A percentile compares a stretch with the other conserved stretches of the same genome.
Conservation (phyloP, 768 basidiomycete species). For the Infundibulicybe gibba region DNA sequence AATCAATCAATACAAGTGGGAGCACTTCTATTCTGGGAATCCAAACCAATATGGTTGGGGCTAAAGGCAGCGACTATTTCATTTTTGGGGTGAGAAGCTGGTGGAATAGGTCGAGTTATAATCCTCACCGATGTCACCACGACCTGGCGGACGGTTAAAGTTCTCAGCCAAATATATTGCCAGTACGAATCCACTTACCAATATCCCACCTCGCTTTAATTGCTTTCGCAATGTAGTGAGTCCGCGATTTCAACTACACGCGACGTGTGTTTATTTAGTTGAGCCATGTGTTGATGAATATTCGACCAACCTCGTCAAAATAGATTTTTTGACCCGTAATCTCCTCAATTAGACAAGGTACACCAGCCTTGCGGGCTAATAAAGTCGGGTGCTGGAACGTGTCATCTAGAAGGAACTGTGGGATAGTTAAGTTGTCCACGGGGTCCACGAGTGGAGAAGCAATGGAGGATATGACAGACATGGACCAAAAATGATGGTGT, state of each 20-base stretch:
- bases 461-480: too few species aligned
- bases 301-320: conserved; percentile 33
- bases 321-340: conserved; percentile 34
- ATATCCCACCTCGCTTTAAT: conserved; percentile 26
- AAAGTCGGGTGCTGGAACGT: conserved; percentile 39
- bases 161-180: too few species aligned
- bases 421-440: conserved; percentile 52
- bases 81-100: too few species aligned
- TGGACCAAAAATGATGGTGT: too few species aligned
- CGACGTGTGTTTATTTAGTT: conserved; percentile 5
- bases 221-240: conserved; percentile 32
- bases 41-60: conserved; percentile 49
- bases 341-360: conserved; percentile 54
- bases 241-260: conserved; percentile 23
- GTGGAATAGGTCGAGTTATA: conserved; percentile 7
- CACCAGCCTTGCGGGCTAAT: conserved; percentile 27
- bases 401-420: conserved; percentile 61
- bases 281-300: too few species aligned
- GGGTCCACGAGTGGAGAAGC: too few species aligned
- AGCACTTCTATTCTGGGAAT: conserved; percentile 1
- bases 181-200: conserved; percentile 7
- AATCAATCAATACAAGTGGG: too few species aligned
- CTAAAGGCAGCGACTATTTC: conserved; percentile 53
- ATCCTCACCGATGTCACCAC: conserved; percentile 50
- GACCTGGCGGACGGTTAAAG: too few species aligned